Evolutionary conservation across 805 yeast species (phyloP).

Genomic region (Saccharomycopsis synnaedendra): DNA sequence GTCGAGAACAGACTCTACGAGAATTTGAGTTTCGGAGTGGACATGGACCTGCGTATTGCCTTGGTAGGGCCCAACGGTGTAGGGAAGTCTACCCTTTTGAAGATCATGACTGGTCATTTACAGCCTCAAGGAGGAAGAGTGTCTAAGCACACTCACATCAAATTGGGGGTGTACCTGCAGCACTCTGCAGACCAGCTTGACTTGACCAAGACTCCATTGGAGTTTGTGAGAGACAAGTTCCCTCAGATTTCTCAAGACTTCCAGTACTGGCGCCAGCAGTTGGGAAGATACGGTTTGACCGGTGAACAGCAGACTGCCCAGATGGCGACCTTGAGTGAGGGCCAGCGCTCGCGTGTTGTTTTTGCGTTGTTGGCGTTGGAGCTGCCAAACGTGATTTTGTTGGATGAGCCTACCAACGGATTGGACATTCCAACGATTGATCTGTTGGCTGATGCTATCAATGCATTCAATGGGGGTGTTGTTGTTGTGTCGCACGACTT

Average conservation of each 20-base stretch:
- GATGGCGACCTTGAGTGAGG: conserved; percentile 98
- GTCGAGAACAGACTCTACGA: conserved; percentile 82
- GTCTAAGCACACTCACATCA: conserved; percentile 93
- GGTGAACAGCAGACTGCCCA: conserved; percentile 98
- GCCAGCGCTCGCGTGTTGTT: conserved; percentile 98
- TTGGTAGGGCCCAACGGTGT: conserved; percentile 99
- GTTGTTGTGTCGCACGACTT: conserved; percentile 98
- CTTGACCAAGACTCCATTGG: conserved; percentile 88
- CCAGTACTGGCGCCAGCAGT: conserved; percentile 97
- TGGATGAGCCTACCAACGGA: conserved; percentile 99
- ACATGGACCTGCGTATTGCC: conserved; percentile 98
- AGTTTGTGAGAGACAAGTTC: conserved; percentile 93
- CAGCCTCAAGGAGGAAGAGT: conserved; percentile 90
- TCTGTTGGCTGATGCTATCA: conserved; percentile 93
- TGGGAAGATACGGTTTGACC: conserved; percentile 96
- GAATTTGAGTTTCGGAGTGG: conserved; percentile 91
- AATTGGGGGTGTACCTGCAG: conserved; percentile 97
- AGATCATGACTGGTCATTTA: conserved; percentile 92
- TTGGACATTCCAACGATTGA: conserved; percentile 97
- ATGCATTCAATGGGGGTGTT: conserved; percentile 93
- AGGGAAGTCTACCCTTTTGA: conserved; percentile 92
- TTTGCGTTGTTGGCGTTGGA: conserved; percentile 93
- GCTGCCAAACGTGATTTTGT: conserved; percentile 83
- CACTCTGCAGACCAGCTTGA: conserved; percentile 98
- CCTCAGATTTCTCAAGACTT: conserved; percentile 86